phyloP scores from a whole-genome alignment of 371 early-diverging fungal species.

The Smittium culicis region DNA sequence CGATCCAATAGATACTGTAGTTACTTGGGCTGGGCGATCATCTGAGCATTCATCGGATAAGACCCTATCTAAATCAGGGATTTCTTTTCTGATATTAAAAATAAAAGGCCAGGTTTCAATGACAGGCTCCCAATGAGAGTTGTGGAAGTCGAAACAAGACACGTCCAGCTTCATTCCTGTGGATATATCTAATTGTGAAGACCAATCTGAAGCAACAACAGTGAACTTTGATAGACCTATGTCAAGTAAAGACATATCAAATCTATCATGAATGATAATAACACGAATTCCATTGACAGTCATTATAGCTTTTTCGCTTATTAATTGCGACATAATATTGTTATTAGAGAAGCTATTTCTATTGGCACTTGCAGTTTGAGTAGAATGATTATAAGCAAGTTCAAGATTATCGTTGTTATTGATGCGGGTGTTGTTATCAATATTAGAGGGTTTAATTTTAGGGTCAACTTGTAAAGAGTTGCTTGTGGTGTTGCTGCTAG shows the following conservation, averaged over 20 bases:
- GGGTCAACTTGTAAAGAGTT: too few relatives aligned
- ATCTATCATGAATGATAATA: conserved; percentile 75
- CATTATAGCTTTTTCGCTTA: conserved; percentile 26
- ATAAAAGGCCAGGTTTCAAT: conserved; percentile 79
- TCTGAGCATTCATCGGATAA: neutral
- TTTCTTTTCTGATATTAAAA: conserved; percentile 22
- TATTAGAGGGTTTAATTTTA: too few relatives aligned
- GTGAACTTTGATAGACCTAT: conserved; percentile 60
- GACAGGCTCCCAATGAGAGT: conserved; percentile 97
- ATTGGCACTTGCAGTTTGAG: neutral
- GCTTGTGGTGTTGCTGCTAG: neutral
- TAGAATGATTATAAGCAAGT: neutral
- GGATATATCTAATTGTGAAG: conserved; percentile 50
- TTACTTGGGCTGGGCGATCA: neutral
- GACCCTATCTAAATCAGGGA: neutral
- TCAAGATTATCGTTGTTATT: neutral
- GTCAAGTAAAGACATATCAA: conserved; percentile 75
- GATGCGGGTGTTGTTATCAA: neutral
- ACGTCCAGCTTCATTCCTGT: conserved; percentile 47
- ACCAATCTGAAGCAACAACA: conserved; percentile 78
- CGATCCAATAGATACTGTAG: conserved; percentile 47
- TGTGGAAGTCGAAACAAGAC: conserved; percentile 87
- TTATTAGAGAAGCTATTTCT: neutral
- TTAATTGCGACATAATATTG: neutral
- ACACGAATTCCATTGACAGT: conserved; percentile 41